These are phyloP conservation scores for Xylaria multiplex DNA, from an alignment of 2,329 filamentous ascomycete species.

Conservation along the genomic window DNA sequence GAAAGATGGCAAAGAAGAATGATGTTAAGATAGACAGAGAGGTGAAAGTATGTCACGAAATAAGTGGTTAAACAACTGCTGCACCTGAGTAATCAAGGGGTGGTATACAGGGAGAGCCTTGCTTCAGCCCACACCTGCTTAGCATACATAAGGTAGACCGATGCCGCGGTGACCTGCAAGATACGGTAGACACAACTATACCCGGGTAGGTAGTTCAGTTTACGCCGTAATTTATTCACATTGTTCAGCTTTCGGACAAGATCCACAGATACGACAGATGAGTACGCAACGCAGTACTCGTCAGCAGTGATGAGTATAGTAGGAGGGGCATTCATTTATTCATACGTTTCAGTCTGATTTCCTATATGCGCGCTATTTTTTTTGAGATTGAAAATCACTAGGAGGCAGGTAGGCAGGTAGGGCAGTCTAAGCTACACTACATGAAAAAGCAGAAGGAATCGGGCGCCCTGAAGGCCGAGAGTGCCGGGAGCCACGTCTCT, in stretches of 20 bases:
- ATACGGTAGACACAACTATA: neutral
- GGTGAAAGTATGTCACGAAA: constrained; percentile 2
- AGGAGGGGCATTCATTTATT: constrained; percentile 2
- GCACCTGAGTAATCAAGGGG: neutral
- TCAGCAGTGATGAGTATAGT: constrained; percentile 14
- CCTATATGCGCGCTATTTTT: too few species aligned
- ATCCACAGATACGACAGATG: neutral
- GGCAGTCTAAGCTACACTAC: too few species aligned
- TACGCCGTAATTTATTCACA: constrained; percentile 8
- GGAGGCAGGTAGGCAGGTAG: too few species aligned
- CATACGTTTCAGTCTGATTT: neutral
- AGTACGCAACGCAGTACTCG: neutral
- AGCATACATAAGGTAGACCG: neutral
- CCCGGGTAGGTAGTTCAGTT: neutral
- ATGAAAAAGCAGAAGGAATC: too few species aligned
- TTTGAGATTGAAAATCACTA: too few species aligned
- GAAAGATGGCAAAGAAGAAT: neutral
- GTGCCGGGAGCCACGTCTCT: too few species aligned
- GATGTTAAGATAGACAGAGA: constrained; percentile 4
- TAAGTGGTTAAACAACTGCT: neutral
- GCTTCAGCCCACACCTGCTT: constrained; percentile 2
- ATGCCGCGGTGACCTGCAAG: neutral
- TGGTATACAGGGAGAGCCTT: constrained; percentile 22
- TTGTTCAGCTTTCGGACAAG: neutral
- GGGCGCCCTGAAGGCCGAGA: too few species aligned